These are phyloP conservation scores for Fagopyrum homotropicum DNA, from an alignment of 148 eudicot species.

Conservation along the genomic window DNA sequence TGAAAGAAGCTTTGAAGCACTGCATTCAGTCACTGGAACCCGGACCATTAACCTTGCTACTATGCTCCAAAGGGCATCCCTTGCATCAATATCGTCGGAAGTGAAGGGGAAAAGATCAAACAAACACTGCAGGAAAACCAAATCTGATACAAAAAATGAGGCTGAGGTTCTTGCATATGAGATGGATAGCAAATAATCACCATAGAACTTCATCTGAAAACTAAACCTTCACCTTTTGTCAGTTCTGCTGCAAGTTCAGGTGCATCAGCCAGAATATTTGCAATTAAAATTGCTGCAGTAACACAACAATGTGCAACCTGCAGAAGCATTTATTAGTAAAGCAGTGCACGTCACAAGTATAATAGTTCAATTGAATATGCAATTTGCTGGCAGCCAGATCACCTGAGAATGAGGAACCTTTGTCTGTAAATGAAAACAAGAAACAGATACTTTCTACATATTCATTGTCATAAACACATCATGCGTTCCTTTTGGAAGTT, in stretches of 20 bases:
- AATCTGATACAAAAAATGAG: slow-evolving; percentile 40
- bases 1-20: slow-evolving; percentile 34
- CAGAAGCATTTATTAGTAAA: slow-evolving; percentile 12
- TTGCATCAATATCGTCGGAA: slow-evolving; percentile 77
- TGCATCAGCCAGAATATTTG: slow-evolving; percentile 74
- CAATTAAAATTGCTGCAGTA: slow-evolving; percentile 73
- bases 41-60: slow-evolving; percentile 45
- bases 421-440: background rate
- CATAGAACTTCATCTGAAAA: background rate
- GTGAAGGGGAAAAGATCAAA: slow-evolving; percentile 66
- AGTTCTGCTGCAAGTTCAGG: slow-evolving; percentile 48
- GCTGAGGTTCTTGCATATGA: background rate
- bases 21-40: slow-evolving; percentile 42
- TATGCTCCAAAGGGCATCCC: slow-evolving; percentile 81
- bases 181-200: background rate
- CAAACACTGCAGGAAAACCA: slow-evolving; percentile 58
- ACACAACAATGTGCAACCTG: slow-evolving; percentile 88
- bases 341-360: background rate
- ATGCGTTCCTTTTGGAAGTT: background rate
- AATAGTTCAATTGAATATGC: background rate
- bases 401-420: too few species aligned
- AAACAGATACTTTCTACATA: background rate
- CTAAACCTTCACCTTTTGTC: slow-evolving; percentile 50
- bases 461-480: background rate
- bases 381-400: too few species aligned